Evolutionary conservation across 2,329 filamentous ascomycete genomes (phyloP).

Genomic region (Cordyceps fumosorosea): DNA sequence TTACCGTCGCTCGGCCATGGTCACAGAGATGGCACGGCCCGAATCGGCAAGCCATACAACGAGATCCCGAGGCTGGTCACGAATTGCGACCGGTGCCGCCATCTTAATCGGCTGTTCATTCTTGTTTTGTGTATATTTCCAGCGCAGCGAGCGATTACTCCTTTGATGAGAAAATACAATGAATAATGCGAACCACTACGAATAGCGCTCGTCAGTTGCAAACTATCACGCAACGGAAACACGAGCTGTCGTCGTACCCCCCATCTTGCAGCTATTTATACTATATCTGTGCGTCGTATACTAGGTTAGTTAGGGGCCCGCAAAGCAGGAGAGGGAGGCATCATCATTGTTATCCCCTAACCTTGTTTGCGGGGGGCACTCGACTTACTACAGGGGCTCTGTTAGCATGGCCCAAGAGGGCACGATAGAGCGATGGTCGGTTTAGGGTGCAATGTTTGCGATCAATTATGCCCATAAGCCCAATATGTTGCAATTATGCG

Average conservation of each 20-base stretch:
- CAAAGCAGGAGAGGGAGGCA: no score
- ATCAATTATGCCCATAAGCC: no score
- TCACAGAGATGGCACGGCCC: constrained; percentile 15
- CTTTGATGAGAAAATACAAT: not conserved
- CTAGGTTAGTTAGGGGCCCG: no score
- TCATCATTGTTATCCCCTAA: no score
- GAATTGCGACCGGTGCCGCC: not conserved
- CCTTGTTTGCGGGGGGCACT: no score
- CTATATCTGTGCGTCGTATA: no score
- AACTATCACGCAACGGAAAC: not conserved
- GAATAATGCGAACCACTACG: not conserved
- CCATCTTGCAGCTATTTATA: no score
- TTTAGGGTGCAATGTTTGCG: no score
- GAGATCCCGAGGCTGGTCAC: constrained; percentile 1
- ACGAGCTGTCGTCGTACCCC: not conserved
- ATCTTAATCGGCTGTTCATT: not conserved
- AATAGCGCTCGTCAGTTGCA: not conserved
- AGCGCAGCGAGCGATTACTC: not conserved
- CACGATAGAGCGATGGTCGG: no score
- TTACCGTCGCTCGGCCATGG: constrained; percentile 14
- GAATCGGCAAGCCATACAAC: not conserved
- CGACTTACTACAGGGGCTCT: no score
- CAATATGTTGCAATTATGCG: no score
- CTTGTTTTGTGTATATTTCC: not conserved
- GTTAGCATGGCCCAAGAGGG: no score